phyloP scores from a whole-genome alignment of 2,329 filamentous ascomycete genomes.

The Trichoderma hamatum region DNA sequence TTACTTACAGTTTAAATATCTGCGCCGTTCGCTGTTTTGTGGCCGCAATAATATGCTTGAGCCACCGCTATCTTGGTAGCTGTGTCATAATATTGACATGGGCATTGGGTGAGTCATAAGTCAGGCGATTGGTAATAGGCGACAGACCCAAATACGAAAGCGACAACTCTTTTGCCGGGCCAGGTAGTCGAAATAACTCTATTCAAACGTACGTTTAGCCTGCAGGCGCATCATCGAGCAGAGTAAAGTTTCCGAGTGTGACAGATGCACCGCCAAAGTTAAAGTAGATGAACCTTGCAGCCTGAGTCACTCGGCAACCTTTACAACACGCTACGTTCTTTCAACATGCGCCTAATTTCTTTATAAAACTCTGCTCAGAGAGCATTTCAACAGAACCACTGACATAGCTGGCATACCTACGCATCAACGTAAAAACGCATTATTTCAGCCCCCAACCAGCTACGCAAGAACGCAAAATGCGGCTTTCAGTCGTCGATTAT shows the following conservation, averaged over 20 bases:
- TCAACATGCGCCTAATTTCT: background rate
- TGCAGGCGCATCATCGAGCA: background rate
- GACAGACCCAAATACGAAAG: background rate
- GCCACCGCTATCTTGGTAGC: background rate
- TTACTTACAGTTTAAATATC: background rate
- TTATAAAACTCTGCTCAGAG: background rate
- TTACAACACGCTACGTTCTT: background rate
- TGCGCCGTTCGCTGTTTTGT: background rate
- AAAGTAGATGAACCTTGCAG: background rate
- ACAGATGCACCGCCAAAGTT: background rate
- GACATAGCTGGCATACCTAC: background rate
- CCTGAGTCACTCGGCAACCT: constrained; percentile 9
- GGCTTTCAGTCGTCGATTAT: constrained; percentile 27
- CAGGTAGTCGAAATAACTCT: background rate
- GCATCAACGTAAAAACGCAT: background rate
- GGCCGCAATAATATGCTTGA: background rate
- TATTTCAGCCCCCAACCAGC: background rate
- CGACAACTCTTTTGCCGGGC: background rate
- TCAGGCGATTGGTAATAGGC: background rate
- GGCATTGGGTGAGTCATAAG: constrained; percentile 10
- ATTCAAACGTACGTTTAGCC: background rate
- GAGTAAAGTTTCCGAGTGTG: background rate
- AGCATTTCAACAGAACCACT: background rate
- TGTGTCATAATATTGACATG: background rate
- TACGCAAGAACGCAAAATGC: constrained; percentile 15